A percentile compares a stretch with the other conserved stretches of the same genome.
These are phyloP conservation scores for Gossypium schwendimanii DNA, from an alignment of 441 rosid species.

Conservation along the genomic window DNA sequence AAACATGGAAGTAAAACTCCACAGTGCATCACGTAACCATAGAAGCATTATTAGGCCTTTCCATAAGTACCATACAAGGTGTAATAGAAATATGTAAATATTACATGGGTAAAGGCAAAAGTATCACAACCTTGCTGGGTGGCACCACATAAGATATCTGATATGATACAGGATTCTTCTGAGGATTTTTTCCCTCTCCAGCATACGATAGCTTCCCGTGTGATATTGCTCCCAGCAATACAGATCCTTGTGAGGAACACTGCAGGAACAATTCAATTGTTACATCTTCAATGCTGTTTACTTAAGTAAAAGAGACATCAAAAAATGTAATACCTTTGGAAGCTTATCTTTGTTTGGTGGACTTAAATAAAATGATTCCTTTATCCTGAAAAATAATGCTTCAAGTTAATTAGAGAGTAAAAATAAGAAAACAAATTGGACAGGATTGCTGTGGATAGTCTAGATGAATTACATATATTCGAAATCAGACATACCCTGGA, in stretches of 20 bases:
- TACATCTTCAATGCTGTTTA: background rate
- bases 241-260: conserved; percentile 79
- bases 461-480: background rate
- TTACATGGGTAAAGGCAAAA: conserved; percentile 4
- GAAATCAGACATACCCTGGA: conserved; percentile 63
- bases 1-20: background rate
- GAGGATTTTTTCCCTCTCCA: conserved; percentile 45
- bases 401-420: conserved; percentile 11
- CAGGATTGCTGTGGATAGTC: background rate
- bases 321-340: conserved; percentile 59
- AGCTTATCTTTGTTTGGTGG: conserved; percentile 83
- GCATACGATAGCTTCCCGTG: conserved; percentile 58
- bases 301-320: background rate
- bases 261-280: conserved; percentile 30
- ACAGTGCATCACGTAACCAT: background rate
- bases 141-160: conserved; percentile 72
- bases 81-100: background rate
- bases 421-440: conserved; percentile 2
- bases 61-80: conserved; percentile 2
- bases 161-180: conserved; percentile 62
- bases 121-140: conserved; percentile 67
- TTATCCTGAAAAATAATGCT: conserved; percentile 44
- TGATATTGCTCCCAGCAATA: conserved; percentile 71
- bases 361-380: conserved; percentile 79
- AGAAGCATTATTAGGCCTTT: conserved; percentile 1